Percentiles rank a stretch among this genome's conserved stretches.
phyloP scores from a whole-genome alignment of 305 asterid genomes.

The Euphrasia arctica region DNA sequence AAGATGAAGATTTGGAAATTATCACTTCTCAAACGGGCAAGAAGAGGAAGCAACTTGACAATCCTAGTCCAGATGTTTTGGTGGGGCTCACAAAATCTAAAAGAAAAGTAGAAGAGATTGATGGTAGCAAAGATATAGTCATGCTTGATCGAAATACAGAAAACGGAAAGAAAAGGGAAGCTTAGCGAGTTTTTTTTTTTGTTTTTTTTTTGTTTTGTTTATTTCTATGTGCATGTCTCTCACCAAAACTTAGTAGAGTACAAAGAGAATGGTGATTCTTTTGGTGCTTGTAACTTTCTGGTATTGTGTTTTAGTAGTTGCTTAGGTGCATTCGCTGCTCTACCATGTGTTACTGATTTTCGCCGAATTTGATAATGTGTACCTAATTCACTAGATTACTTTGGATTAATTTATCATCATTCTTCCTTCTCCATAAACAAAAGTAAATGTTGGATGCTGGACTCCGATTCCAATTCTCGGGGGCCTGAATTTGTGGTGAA shows the following conservation, averaged over 20 bases:
- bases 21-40: conserved; percentile 44
- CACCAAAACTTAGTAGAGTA: conserved; percentile 38
- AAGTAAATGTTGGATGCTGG: neutral
- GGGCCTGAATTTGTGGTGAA: neutral
- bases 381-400: conserved; percentile 26
- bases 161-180: conserved; percentile 43
- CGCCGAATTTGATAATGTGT: conserved; percentile 20
- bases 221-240: conserved; percentile 21
- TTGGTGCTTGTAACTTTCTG: conserved; percentile 29
- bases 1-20: conserved; percentile 54
- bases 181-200: conserved; percentile 24
- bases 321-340: conserved; percentile 21
- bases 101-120: conserved; percentile 43
- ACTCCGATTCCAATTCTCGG: neutral
- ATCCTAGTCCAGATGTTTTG: conserved; percentile 26
- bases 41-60: conserved; percentile 65
- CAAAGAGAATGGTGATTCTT: conserved; percentile 36
- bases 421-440: neutral
- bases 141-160: conserved; percentile 43
- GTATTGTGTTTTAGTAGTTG: conserved; percentile 23
- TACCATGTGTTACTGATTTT: conserved; percentile 25
- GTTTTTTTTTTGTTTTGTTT: neutral
- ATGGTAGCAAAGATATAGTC: conserved; percentile 34
- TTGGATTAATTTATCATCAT: conserved; percentile 24
- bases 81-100: conserved; percentile 26